A percentile compares a stretch with the other conserved stretches of the same genome.
phyloP scores from a whole-genome alignment of 345 rosid genomes.

The Salix purpurea region DNA sequence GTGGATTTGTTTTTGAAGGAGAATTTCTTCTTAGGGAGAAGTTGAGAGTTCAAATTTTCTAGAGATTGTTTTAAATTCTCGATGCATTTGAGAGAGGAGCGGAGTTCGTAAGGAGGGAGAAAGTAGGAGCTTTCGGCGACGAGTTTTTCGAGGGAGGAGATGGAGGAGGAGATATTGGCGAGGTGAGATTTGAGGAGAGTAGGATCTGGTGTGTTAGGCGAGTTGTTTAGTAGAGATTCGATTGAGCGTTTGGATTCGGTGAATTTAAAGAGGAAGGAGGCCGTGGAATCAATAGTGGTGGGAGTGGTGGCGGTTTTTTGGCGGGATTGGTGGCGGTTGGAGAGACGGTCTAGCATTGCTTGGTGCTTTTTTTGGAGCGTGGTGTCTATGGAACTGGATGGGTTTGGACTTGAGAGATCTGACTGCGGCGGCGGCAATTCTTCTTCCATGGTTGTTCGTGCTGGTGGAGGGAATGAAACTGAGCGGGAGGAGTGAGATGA shows the following conservation, averaged over 20 bases:
- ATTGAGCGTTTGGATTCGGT: constrained; percentile 47
- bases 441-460: constrained; percentile 15
- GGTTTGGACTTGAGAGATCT: not conserved
- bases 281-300: constrained; percentile 40
- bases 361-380: constrained; percentile 50
- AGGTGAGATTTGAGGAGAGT: constrained; percentile 43
- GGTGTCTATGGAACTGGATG: not conserved
- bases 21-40: constrained; percentile 68
- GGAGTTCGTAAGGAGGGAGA: constrained; percentile 74
- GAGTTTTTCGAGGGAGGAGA: constrained; percentile 63
- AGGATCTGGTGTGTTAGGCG: constrained; percentile 31
- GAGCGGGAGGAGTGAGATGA: not conserved
- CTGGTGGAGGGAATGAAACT: not conserved
- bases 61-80: constrained; percentile 64
- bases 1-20: constrained; percentile 59
- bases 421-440: not conserved
- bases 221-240: constrained; percentile 42
- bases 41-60: constrained; percentile 41
- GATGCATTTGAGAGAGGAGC: constrained; percentile 61
- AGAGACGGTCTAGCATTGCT: constrained; percentile 74
- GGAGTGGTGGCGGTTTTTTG: constrained; percentile 34
- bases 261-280: constrained; percentile 63
- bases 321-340: constrained; percentile 67
- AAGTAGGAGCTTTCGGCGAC: constrained; percentile 69
- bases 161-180: constrained; percentile 47